A percentile compares a stretch with the other conserved stretches of the same genome.
These are phyloP conservation scores for Penicillium coffeae DNA, from an alignment of 495 filamentous ascomycete species.

Conservation along the genomic window DNA sequence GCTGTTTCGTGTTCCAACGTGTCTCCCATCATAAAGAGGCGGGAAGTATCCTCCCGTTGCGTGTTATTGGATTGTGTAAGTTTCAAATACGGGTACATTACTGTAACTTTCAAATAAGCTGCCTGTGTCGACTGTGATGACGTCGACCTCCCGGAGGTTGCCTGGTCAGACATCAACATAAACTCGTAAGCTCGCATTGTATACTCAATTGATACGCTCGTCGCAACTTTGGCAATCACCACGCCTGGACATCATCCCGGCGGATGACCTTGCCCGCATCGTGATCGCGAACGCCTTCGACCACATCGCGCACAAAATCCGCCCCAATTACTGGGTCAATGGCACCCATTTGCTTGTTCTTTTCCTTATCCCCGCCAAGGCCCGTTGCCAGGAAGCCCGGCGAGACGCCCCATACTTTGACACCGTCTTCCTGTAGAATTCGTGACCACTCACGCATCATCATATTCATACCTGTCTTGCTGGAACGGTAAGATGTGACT, in stretches of 20 bases:
- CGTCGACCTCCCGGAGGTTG: slow-evolving; percentile 2
- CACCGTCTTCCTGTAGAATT: slow-evolving; percentile 52
- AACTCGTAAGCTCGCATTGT: not conserved
- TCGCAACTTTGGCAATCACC: slow-evolving; percentile 16
- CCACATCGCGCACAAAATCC: slow-evolving; percentile 37
- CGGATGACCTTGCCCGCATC: slow-evolving; percentile 45
- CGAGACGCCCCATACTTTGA: slow-evolving; percentile 52
- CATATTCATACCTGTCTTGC: slow-evolving; percentile 64
- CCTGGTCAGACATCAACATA: not conserved
- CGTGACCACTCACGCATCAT: slow-evolving; percentile 57
- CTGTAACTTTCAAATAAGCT: not conserved
- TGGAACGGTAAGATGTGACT: slow-evolving; percentile 43
- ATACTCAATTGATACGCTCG: not conserved
- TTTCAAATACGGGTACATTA: not conserved
- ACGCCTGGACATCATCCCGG: slow-evolving; percentile 35
- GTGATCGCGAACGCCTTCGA: slow-evolving; percentile 46
- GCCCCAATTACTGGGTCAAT: slow-evolving; percentile 40
- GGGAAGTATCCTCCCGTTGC: not conserved
- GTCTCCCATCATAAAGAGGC: too few relatives aligned
- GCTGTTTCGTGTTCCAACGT: not conserved
- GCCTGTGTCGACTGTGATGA: slow-evolving; percentile 6
- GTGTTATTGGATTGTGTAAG: not conserved
- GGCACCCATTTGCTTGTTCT: slow-evolving; percentile 36
- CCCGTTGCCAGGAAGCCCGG: slow-evolving; percentile 57
- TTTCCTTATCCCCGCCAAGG: slow-evolving; percentile 33